phyloP scores from a whole-genome alignment of 768 basidiomycete species.

The Termitomyces sp. region DNA sequence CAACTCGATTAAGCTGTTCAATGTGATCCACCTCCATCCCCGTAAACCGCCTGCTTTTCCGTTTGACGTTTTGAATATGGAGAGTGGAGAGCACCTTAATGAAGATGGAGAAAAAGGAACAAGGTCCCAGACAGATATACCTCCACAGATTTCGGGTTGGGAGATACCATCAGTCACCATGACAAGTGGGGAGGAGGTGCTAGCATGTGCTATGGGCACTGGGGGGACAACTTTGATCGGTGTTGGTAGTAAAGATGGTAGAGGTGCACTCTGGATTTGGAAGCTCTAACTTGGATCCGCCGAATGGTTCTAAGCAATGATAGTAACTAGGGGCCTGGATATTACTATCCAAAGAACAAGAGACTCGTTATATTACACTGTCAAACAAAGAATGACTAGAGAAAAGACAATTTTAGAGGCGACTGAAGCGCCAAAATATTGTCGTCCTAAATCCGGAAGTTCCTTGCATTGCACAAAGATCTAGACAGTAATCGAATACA shows the following conservation, averaged over 20 bases:
- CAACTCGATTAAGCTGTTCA: conserved; percentile 36
- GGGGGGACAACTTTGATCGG: conserved; percentile 35
- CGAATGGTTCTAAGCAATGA: background rate
- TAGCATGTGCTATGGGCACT: conserved; percentile 36
- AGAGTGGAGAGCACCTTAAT: conserved; percentile 18
- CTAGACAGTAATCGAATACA: background rate
- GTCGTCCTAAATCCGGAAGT: background rate
- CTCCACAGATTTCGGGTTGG: conserved; percentile 15
- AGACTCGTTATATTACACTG: background rate
- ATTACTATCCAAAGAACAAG: background rate
- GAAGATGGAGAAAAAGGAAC: conserved; percentile 15
- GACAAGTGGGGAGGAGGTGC: conserved; percentile 19
- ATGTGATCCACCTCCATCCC: conserved; percentile 39
- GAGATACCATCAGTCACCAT: conserved; percentile 10
- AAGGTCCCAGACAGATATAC: background rate
- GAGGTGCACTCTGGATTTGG: conserved; percentile 38
- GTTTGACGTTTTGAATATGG: conserved; percentile 19
- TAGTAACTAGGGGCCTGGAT: background rate
- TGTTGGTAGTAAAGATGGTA: conserved; percentile 30
- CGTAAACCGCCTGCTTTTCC: conserved; percentile 38
- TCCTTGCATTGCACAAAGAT: conserved; percentile 7
- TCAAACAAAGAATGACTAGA: conserved; percentile 9
- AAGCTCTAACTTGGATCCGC: background rate
- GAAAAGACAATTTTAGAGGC: background rate
- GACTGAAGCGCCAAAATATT: background rate